phyloP scores from a whole-genome alignment of 2,329 filamentous ascomycete species.

The Atkinsonella hypoxylon region DNA sequence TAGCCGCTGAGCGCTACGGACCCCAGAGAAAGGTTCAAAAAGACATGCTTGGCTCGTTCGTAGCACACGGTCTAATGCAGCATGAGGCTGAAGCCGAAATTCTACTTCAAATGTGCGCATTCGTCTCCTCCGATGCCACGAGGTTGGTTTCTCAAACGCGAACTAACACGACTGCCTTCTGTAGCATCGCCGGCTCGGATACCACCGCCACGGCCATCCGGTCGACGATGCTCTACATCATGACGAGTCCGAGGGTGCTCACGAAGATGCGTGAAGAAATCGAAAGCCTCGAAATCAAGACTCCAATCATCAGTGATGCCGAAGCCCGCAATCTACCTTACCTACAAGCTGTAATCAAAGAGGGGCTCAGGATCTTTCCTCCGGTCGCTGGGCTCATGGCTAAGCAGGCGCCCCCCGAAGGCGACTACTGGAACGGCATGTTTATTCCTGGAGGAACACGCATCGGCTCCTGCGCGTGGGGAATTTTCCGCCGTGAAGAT shows the following conservation, averaged over 20 bases:
- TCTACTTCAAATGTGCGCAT: slow-evolving; percentile 20
- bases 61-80: slow-evolving; percentile 24
- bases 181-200: slow-evolving; percentile 32
- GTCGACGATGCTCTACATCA: slow-evolving; percentile 37
- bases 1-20: slow-evolving; percentile 32
- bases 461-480: slow-evolving; percentile 19
- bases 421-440: slow-evolving; percentile 9
- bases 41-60: slow-evolving; percentile 38
- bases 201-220: slow-evolving; percentile 44
- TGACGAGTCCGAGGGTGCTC: slow-evolving; percentile 34
- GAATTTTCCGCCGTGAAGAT: slow-evolving; percentile 18
- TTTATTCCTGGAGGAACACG: slow-evolving; percentile 19
- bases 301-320: slow-evolving; percentile 17
- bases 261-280: slow-evolving; percentile 26
- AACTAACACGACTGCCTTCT: not conserved
- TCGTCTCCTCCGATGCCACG: too few species aligned
- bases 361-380: slow-evolving; percentile 28
- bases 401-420: slow-evolving; percentile 2
- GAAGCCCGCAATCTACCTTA: slow-evolving; percentile 26
- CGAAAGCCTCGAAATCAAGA: slow-evolving; percentile 6
- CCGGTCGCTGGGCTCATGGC: slow-evolving; percentile 17
- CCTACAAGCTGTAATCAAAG: slow-evolving; percentile 37
- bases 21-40: slow-evolving; percentile 26
- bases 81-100: slow-evolving; percentile 30
- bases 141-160: not conserved